Evolutionary conservation across 768 basidiomycete species (phyloP).

Genomic region (Pleurotus giganteus): DNA sequence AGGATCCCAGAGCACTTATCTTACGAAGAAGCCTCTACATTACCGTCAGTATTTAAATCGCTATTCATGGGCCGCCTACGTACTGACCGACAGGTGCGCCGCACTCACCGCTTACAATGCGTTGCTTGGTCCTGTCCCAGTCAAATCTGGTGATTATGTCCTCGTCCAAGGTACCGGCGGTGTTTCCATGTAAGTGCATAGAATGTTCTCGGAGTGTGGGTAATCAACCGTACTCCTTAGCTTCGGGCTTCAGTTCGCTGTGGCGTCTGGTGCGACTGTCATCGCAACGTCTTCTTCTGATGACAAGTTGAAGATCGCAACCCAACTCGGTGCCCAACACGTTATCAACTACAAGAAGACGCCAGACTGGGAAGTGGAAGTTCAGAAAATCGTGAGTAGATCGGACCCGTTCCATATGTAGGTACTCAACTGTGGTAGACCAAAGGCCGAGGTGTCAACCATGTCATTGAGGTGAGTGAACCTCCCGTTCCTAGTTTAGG

Average conservation of each 20-base stretch:
- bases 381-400: constrained; percentile 36
- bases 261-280: constrained; percentile 60
- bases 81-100: constrained; percentile 41
- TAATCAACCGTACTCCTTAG: constrained; percentile 22
- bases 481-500: constrained; percentile 3
- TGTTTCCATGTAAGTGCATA: constrained; percentile 43
- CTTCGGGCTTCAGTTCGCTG: constrained; percentile 59
- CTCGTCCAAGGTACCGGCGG: constrained; percentile 57
- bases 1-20: constrained; percentile 53
- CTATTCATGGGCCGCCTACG: background rate
- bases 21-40: constrained; percentile 63
- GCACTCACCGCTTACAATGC: constrained; percentile 66
- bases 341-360: constrained; percentile 61
- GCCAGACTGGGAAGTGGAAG: constrained; percentile 59
- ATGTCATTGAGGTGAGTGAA: constrained; percentile 32
- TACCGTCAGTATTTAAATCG: constrained; percentile 44
- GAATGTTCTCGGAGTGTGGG: background rate
- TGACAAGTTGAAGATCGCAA: constrained; percentile 53
- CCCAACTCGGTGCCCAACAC: constrained; percentile 49
- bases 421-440: constrained; percentile 26
- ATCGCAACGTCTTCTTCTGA: constrained; percentile 70
- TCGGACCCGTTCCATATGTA: background rate
- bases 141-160: constrained; percentile 60
- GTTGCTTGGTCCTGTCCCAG: constrained; percentile 42
- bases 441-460: constrained; percentile 35